Percentiles rank a stretch among this genome's conserved stretches.
Evolutionary conservation across 306 rosid genomes (phyloP).

Genomic region (Quercus alba): DNA sequence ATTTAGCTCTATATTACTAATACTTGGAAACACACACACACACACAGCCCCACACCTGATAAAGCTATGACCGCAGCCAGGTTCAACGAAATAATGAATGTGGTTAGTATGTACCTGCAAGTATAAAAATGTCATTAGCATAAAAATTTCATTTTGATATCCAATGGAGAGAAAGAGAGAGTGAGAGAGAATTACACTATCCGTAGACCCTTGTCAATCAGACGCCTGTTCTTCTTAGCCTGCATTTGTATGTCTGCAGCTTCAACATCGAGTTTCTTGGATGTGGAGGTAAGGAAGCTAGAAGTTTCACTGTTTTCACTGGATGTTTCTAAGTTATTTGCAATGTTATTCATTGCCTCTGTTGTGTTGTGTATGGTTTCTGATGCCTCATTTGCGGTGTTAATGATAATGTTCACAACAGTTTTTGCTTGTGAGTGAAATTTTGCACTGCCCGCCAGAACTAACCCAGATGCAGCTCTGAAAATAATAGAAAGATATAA

Average conservation of each 20-base stretch:
- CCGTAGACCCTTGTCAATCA: slow-evolving; percentile 43
- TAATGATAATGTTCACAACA: slow-evolving; percentile 47
- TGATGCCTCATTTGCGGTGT: slow-evolving; percentile 63
- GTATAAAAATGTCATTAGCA: neutral
- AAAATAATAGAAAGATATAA: neutral
- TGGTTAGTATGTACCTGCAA: slow-evolving; percentile 58
- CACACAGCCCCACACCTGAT: slow-evolving; percentile 38
- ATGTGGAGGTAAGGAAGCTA: slow-evolving; percentile 34
- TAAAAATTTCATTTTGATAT: neutral
- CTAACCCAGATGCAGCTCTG: slow-evolving; percentile 63
- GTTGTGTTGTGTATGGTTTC: slow-evolving; percentile 54
- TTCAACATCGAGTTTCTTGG: slow-evolving; percentile 34
- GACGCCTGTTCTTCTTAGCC: slow-evolving; percentile 38
- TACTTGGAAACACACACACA: neutral
- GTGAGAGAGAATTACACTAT: slow-evolving; percentile 39
- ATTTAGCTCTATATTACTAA: neutral
- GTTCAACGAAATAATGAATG: slow-evolving; percentile 42
- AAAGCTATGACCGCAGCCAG: slow-evolving; percentile 48
- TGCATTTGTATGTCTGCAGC: slow-evolving; percentile 44
- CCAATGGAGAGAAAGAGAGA: neutral
- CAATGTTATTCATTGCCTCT: slow-evolving; percentile 38
- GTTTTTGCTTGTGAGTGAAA: slow-evolving; percentile 46
- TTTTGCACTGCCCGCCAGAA: slow-evolving; percentile 47
- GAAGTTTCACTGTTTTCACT: slow-evolving; percentile 17
- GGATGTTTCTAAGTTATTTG: slow-evolving; percentile 27